Conservation (phyloP, 192 early-diverging fungal species). For the Coemansia sp. region DNA sequence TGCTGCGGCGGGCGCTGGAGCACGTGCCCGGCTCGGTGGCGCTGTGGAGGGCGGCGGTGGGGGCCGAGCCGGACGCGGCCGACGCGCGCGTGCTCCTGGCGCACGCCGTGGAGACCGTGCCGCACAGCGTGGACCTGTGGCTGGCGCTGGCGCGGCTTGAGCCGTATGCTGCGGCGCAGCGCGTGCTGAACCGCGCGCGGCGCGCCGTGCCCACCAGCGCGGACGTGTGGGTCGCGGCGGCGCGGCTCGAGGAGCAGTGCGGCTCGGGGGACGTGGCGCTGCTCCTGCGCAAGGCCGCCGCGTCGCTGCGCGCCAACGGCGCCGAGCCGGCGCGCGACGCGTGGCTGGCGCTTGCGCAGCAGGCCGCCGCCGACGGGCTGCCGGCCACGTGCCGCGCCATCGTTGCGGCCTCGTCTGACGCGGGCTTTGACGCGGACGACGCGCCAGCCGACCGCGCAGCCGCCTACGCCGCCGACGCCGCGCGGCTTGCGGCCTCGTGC, state of each 20-base stretch:
- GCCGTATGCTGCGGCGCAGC: slow-evolving; percentile 80
- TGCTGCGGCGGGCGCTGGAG: slow-evolving; percentile 89
- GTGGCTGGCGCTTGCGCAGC: slow-evolving; percentile 87
- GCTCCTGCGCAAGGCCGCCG: slow-evolving; percentile 59
- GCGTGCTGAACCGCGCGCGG: slow-evolving; percentile 89
- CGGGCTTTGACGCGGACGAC: slow-evolving; percentile 61
- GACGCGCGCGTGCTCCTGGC: slow-evolving; percentile 89
- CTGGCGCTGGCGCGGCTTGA: slow-evolving; percentile 92
- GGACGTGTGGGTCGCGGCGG: slow-evolving; percentile 95
- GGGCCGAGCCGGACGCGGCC: slow-evolving; percentile 86
- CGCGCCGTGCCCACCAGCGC: slow-evolving; percentile 79
- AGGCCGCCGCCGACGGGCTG: slow-evolving; percentile 76
- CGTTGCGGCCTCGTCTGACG: slow-evolving; percentile 70
- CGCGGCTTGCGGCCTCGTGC: slow-evolving; percentile 57
- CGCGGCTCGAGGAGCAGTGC: slow-evolving; percentile 83
- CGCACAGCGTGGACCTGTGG: slow-evolving; percentile 90
- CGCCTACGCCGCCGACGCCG: slow-evolving; percentile 91
- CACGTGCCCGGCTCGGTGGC: slow-evolving; percentile 87
- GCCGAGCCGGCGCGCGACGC: slow-evolving; percentile 72
- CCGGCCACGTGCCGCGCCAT: slow-evolving; percentile 81
- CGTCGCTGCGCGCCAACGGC: slow-evolving; percentile 51
- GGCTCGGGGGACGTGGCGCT: slow-evolving; percentile 59
- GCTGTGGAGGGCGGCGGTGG: slow-evolving; percentile 91
- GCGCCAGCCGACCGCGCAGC: slow-evolving; percentile 73
- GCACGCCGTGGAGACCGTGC: slow-evolving; percentile 92